phyloP scores from a whole-genome alignment of 495 filamentous ascomycete genomes.

The Neurospora pannonica region DNA sequence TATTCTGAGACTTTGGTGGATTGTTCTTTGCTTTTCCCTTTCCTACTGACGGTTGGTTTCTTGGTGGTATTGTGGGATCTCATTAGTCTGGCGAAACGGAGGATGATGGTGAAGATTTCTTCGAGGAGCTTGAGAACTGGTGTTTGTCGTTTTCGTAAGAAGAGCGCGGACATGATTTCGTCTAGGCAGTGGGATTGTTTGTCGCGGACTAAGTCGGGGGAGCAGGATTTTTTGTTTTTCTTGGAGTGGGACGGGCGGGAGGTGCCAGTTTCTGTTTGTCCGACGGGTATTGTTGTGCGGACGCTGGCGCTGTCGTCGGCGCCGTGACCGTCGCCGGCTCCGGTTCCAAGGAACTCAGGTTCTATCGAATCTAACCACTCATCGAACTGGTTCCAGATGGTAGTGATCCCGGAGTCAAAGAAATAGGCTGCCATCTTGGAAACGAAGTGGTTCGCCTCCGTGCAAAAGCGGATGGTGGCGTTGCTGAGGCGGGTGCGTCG shows the following conservation, averaged over 20 bases:
- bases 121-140: constrained; percentile 67
- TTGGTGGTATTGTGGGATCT: background rate
- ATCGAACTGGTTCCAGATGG: constrained; percentile 63
- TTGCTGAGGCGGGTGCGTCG: constrained; percentile 18
- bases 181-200: constrained; percentile 72
- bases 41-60: background rate
- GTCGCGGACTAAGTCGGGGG: constrained; percentile 55
- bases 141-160: constrained; percentile 60
- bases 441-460: constrained; percentile 73
- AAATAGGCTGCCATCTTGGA: constrained; percentile 59
- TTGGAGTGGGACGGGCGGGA: constrained; percentile 49
- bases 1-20: background rate
- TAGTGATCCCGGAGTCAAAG: constrained; percentile 63
- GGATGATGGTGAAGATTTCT: constrained; percentile 61
- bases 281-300: constrained; percentile 13
- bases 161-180: constrained; percentile 61
- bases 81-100: constrained; percentile 46
- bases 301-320: constrained; percentile 28
- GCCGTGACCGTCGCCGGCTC: constrained; percentile 12
- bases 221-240: constrained; percentile 23
- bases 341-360: constrained; percentile 29
- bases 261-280: constrained; percentile 46
- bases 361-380: constrained; percentile 55
- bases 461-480: constrained; percentile 51
- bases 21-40: background rate